Base-by-base conservation (phyloP, 1,284 basidiomycete species). In the Cutaneotrichosporon curvatum region DNA sequence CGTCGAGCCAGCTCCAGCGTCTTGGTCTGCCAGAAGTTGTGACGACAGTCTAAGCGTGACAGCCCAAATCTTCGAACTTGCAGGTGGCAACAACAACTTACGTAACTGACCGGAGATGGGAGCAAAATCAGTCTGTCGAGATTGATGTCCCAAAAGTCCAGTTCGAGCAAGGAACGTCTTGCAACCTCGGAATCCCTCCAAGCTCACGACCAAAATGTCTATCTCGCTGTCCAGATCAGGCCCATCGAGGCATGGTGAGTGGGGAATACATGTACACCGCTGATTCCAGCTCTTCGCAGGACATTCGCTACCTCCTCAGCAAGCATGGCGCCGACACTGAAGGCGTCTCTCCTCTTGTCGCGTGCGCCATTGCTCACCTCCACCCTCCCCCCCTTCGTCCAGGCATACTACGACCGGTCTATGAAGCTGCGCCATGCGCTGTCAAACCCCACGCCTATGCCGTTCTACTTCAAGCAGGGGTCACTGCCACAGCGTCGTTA, bases 401-500 rank as follows among this genome's bases (percentile, higher is more conserved):
- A 78, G 58, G 82, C 89, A 11, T 95, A 89, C 73, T 85, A 87
- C 73, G 76, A 80, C 42, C 95, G 95, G 78, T 87, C 91, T 65
- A 77, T 81, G 10, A 80, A 84, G 44, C 80, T 97, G 55, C 81
- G 83, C 55, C 83, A 87, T 57, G 84, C 89, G 5, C 74, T 96
- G 35, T 83, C 85, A 64, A 90, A 91, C 63, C 91, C 92, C 0
- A 84, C 90, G 69, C 84, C 88, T 15, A 79, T 81, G 47, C 83
- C 89, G 36, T 94, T 95, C 70, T 97, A 95, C 76, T 97, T 96
- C 78, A 92, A 92, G 71, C 82, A 84, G 50, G 92, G 91, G 1
- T 88, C 88, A 0, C 77, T 89, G 3, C 80, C 94, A 28, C 84
- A 92, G 66, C 82, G 82, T 35, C 79, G 84, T 40, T 96, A 91